Base-by-base conservation (phyloP, 257 asterid genomes). In the Linaria vulgaris region DNA sequence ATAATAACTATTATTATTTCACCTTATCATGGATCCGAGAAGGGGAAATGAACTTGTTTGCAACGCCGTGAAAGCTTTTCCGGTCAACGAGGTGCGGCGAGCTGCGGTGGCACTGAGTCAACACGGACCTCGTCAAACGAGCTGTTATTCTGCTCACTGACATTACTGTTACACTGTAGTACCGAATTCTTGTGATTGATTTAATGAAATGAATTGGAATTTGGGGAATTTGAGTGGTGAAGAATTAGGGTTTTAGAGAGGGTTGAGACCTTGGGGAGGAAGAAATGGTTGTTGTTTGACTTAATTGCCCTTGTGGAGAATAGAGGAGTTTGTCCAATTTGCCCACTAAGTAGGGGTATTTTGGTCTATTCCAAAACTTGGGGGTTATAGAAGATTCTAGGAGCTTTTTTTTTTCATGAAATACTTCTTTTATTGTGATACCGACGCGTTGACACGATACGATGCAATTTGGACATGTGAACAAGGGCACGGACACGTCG, bases 121-220 rank as follows among this genome's bases (percentile, higher is more conserved):
- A 24, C 27, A 71, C 48, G 47, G 72, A n/a, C 61, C 80, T 80
- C 1, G 95, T 74, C 10, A 87, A 70, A 49, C 92, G 85, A 44
- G 66, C 60, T 4, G 87, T 38, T 25, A 84, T 44, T 79, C 84
- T 87, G 60, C 85, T 68, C 19, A 73, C 68, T 31, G 94, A 79
- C 97, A 87, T 87, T 65, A 23, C 50, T 58, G 17, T 8, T 23
- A 21, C 24, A 23, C 41, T 16, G 10, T 38, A 8, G 25, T 24
- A 22, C 58, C 13, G 43, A 41, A 4, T 46, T 6, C 7, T 2
- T 30, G 38, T 31, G 50, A 47, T 20, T 8, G 24, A 20, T 34
- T 30, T 31, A 12, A 16, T 16, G 3, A 15, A 23, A 37, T 0
- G 20, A 48, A 34, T 34, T 34, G 3, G 17, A n/a, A 1, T 56